A percentile compares a stretch with the other conserved stretches of the same genome.
Conservation (phyloP, 768 basidiomycete species). For the Steccherinum ochraceum region DNA sequence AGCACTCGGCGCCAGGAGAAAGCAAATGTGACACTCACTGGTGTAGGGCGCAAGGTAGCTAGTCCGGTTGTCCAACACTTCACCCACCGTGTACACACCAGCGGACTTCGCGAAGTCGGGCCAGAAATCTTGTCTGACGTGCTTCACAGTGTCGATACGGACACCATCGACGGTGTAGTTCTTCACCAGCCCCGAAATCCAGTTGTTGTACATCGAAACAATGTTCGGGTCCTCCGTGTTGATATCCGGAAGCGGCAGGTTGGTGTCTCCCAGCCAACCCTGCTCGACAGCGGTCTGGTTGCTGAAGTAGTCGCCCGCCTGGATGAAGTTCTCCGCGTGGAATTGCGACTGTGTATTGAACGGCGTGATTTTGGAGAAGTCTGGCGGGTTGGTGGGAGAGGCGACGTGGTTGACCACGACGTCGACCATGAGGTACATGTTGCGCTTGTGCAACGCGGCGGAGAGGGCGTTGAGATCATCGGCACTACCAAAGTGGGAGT, state of each 20-base stretch:
- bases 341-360: conserved; percentile 32
- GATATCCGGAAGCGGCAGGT: conserved; percentile 49
- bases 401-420: conserved; percentile 60
- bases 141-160: conserved; percentile 56
- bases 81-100: conserved; percentile 49
- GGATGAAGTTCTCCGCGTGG: conserved; percentile 34
- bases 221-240: conserved; percentile 46
- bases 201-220: conserved; percentile 35
- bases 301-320: conserved; percentile 26
- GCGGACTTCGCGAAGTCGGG: conserved; percentile 40
- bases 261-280: conserved; percentile 54
- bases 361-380: conserved; percentile 19
- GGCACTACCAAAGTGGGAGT: conserved; percentile 45
- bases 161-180: conserved; percentile 49
- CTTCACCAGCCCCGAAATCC: conserved; percentile 40
- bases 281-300: conserved; percentile 46
- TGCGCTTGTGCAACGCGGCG: conserved; percentile 39
- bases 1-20: too few species aligned
- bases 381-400: conserved; percentile 21
- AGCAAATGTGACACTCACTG: conserved; percentile 23
- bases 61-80: conserved; percentile 40
- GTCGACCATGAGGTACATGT: conserved; percentile 59
- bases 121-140: conserved; percentile 51
- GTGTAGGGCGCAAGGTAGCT: conserved; percentile 35
- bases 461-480: conserved; percentile 46